A percentile compares a stretch with the other conserved stretches of the same genome.
Evolutionary conservation across 306 rosid genomes (phyloP).

Genomic region (Cicer arietinum): DNA sequence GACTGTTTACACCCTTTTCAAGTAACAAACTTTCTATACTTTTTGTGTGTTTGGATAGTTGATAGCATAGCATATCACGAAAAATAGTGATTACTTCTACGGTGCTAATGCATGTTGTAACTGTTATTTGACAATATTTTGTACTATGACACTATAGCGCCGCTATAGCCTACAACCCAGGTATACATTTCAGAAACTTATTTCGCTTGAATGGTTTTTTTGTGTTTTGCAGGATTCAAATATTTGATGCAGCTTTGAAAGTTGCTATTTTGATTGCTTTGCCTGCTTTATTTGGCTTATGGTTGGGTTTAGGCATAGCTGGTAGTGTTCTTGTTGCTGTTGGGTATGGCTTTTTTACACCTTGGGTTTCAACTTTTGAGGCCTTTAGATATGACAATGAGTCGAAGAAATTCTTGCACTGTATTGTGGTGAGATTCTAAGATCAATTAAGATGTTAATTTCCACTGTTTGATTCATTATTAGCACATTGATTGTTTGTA

Average conservation of each 20-base stretch:
- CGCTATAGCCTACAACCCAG: no score
- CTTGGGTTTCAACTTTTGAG: slow-evolving; percentile 90
- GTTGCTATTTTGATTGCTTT: slow-evolving; percentile 67
- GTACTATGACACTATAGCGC: no score
- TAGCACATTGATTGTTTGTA: slow-evolving; percentile 9
- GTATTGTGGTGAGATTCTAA: slow-evolving; percentile 63
- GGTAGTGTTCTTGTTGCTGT: slow-evolving; percentile 78
- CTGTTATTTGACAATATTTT: no score
- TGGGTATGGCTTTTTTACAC: slow-evolving; percentile 86
- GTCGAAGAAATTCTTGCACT: slow-evolving; percentile 62
- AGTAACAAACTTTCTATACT: slow-evolving; percentile 44
- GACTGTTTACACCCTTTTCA: slow-evolving; percentile 72
- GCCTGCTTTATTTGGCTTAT: slow-evolving; percentile 77
- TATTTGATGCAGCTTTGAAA: slow-evolving; percentile 73
- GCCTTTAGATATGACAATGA: slow-evolving; percentile 72
- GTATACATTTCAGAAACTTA: no score
- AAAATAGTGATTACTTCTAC: no score
- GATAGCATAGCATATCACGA: no score
- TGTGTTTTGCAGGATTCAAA: slow-evolving; percentile 60
- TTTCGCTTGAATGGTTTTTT: slow-evolving; percentile 22
- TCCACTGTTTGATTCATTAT: slow-evolving; percentile 24
- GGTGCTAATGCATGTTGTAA: no score
- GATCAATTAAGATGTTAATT: not conserved
- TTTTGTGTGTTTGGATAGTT: not conserved
- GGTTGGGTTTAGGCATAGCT: slow-evolving; percentile 81